phyloP scores from a whole-genome alignment of 2,329 filamentous ascomycete genomes.

The Alternaria ethzedia region DNA sequence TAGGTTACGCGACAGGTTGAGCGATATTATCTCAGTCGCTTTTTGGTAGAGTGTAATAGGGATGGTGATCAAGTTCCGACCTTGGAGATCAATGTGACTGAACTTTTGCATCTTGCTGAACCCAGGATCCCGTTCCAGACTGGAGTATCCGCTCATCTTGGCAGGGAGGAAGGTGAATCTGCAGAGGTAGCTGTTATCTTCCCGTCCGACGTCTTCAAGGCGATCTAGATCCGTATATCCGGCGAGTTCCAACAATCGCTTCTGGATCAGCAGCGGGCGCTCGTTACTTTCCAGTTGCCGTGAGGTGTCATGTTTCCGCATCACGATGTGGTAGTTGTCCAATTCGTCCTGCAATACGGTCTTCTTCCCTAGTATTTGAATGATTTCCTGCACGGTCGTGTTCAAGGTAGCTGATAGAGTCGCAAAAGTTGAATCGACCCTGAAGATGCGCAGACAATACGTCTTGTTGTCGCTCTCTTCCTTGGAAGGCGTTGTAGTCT shows the following conservation, averaged over 20 bases:
- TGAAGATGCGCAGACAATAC: constrained; percentile 95
- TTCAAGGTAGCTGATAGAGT: constrained; percentile 86
- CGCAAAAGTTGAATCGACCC: constrained; percentile 90
- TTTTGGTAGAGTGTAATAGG: constrained; percentile 93
- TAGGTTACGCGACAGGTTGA: constrained; percentile 92
- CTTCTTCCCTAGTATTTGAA: constrained; percentile 91
- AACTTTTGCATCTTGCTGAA: constrained; percentile 86
- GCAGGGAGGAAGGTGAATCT: constrained; percentile 94
- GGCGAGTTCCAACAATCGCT: constrained; percentile 85
- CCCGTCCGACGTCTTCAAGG: constrained; percentile 90
- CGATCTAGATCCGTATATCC: constrained; percentile 87
- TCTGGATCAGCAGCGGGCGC: constrained; percentile 88
- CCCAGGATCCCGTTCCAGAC: constrained; percentile 76
- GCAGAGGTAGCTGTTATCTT: constrained; percentile 96
- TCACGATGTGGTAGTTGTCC: constrained; percentile 93
- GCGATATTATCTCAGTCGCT: constrained; percentile 87
- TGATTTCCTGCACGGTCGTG: constrained; percentile 83
- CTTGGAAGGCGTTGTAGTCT: constrained; percentile 69
- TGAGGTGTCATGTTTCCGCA: constrained; percentile 90
- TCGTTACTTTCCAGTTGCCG: constrained; percentile 80
- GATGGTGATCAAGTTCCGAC: constrained; percentile 90
- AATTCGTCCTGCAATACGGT: constrained; percentile 88
- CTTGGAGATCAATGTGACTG: constrained; percentile 90
- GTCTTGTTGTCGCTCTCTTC: constrained; percentile 76
- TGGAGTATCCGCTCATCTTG: constrained; percentile 79